Conservation (phyloP, 768 basidiomycete genomes). For the Pleurotus tuber-regium region DNA sequence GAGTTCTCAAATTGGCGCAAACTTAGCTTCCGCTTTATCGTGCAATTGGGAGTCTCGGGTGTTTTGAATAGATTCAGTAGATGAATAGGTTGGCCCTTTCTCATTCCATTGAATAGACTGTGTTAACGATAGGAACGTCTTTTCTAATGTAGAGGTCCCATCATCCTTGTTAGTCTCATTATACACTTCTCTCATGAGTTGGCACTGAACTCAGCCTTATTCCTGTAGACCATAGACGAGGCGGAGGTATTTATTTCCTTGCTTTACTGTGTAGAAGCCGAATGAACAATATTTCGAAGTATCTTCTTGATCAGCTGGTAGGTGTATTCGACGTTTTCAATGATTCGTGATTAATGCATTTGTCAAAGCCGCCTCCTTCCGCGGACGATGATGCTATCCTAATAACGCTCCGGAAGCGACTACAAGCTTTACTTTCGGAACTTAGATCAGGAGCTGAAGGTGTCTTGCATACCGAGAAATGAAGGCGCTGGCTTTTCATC, state of each 20-base stretch:
- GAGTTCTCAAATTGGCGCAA: too few species aligned
- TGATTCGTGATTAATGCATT: background rate
- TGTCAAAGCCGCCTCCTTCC: conserved; percentile 32
- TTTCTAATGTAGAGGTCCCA: conserved; percentile 5
- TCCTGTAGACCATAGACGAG: background rate
- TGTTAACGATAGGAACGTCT: too few species aligned
- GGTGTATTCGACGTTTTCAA: too few species aligned
- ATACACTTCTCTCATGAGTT: background rate
- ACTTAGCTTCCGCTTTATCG: too few species aligned
- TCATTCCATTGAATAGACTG: too few species aligned
- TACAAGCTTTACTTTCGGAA: conserved; percentile 32
- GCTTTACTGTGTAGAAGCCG: background rate
- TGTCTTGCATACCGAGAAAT: background rate
- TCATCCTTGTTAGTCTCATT: conserved; percentile 1
- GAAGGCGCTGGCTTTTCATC: too few species aligned
- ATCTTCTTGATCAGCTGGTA: conserved; percentile 37
- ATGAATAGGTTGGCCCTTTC: too few species aligned
- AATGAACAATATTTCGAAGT: conserved; percentile 18
- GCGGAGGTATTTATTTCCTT: background rate
- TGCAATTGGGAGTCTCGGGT: too few species aligned
- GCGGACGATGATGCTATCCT: conserved; percentile 34
- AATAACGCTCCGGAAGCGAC: conserved; percentile 32
- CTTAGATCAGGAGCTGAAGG: conserved; percentile 34
- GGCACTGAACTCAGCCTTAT: background rate
- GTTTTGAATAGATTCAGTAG: too few species aligned